Conservation (phyloP, 495 filamentous ascomycete genomes). For the Jackrogersella minutella region DNA sequence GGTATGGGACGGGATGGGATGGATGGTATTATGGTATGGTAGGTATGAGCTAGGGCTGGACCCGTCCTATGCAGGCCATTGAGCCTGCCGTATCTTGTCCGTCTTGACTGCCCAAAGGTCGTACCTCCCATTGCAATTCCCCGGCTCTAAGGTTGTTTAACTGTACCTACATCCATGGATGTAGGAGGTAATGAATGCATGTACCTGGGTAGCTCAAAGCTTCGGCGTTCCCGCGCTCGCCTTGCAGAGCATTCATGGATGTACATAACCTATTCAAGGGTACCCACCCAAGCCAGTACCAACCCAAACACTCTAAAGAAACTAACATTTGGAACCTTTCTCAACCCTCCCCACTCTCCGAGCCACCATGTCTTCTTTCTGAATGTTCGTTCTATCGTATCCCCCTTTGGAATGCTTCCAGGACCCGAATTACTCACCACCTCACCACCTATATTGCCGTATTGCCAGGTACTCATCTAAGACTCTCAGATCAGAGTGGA, state of each 20-base stretch:
- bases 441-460: slow-evolving; percentile 8
- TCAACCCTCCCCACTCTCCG: slow-evolving; percentile 5
- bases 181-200: too few species aligned
- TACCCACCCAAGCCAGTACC: background rate
- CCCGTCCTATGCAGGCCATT: background rate
- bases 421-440: slow-evolving; percentile 6
- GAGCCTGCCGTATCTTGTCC: slow-evolving; percentile 14
- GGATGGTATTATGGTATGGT: too few species aligned
- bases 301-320: background rate
- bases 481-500: slow-evolving; percentile 5
- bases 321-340: background rate
- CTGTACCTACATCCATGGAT: background rate
- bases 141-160: background rate
- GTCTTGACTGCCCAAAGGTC: background rate
- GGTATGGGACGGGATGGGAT: too few species aligned
- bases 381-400: slow-evolving; percentile 25
- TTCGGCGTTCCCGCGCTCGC: slow-evolving; percentile 16
- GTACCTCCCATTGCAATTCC: slow-evolving; percentile 1
- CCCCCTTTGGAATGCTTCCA: slow-evolving; percentile 35
- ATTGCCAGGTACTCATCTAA: background rate
- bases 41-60: background rate
- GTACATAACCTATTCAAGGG: background rate
- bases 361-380: slow-evolving; percentile 36
- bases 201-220: slow-evolving; percentile 11
- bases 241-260: background rate